Percentiles rank a stretch among this genome's conserved stretches.
Conservation (phyloP, 2,329 filamentous ascomycete genomes). For the Hypoxylon sp. region DNA sequence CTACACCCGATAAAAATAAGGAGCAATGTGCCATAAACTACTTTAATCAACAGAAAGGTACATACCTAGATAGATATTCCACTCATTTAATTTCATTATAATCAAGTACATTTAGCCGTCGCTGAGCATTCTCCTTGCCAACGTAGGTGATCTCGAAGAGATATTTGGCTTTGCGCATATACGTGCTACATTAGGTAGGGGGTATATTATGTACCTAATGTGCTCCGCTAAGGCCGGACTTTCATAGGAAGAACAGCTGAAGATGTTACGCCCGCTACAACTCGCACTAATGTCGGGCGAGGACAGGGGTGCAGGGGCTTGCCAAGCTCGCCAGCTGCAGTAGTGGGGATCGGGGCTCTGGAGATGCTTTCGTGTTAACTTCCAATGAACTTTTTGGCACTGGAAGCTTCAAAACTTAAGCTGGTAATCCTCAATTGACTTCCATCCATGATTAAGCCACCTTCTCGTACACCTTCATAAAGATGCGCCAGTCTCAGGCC, state of each 20-base stretch:
- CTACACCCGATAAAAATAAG: neutral
- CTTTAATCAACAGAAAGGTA: too few species aligned
- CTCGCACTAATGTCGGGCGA: constrained; percentile 4
- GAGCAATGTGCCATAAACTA: too few species aligned
- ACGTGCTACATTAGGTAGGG: too few species aligned
- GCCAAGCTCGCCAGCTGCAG: constrained; percentile 29
- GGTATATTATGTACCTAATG: neutral
- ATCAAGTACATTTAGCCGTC: too few species aligned
- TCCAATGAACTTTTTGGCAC: constrained; percentile 1
- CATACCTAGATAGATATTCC: neutral
- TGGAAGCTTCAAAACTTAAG: constrained; percentile 20
- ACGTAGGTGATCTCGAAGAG: too few species aligned
- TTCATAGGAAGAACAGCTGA: too few species aligned
- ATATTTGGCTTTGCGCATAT: too few species aligned
- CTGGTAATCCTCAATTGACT: constrained; percentile 24
- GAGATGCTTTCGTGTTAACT: constrained; percentile 45
- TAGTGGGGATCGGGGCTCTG: constrained; percentile 33
- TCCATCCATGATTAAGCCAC: constrained; percentile 30
- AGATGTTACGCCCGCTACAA: neutral
- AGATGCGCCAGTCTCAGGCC: constrained; percentile 66
- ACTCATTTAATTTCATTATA: neutral
- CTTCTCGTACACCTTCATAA: constrained; percentile 23
- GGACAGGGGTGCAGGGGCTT: constrained; percentile 1
- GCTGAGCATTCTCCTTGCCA: too few species aligned
- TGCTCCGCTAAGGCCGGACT: neutral